These are phyloP conservation scores for Nicotiana tabacum DNA, from an alignment of 257 asterid species.

Conservation along the genomic window DNA sequence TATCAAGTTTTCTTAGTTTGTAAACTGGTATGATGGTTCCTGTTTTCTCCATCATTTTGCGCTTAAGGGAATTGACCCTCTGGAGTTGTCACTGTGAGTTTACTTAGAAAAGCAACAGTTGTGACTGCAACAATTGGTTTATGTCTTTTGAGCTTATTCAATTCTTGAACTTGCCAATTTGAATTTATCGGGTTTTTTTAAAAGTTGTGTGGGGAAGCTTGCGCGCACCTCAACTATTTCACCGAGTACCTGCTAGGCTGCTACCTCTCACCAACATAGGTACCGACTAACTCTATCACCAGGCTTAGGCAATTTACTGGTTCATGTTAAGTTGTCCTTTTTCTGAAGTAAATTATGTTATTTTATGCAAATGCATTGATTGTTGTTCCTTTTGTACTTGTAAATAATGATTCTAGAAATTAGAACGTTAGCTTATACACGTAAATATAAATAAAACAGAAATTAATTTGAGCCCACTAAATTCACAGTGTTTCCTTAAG, in stretches of 20 bases:
- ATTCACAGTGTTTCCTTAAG: too few species aligned
- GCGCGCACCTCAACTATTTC: too few species aligned
- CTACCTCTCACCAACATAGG: too few species aligned
- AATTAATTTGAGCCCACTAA: too few species aligned
- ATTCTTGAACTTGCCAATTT: neutral
- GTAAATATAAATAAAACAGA: too few species aligned
- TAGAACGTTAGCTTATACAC: too few species aligned
- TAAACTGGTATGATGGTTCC: neutral
- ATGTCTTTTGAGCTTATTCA: neutral
- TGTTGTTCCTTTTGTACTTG: too few species aligned
- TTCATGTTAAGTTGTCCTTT: neutral
- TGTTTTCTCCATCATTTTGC: neutral
- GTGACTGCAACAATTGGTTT: neutral
- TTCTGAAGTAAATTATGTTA: neutral
- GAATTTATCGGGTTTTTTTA: neutral
- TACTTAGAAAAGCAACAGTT: neutral
- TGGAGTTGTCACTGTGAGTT: neutral
- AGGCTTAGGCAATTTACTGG: neutral
- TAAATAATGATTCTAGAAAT: too few species aligned
- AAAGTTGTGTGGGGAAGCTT: too few species aligned
- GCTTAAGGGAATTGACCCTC: neutral
- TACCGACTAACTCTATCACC: too few species aligned
- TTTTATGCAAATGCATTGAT: slow-evolving; percentile 7
- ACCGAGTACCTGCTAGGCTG: too few species aligned
- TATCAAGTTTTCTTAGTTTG: neutral